phyloP scores from a whole-genome alignment of 495 filamentous ascomycete species.

The Penicillium fimorum region DNA sequence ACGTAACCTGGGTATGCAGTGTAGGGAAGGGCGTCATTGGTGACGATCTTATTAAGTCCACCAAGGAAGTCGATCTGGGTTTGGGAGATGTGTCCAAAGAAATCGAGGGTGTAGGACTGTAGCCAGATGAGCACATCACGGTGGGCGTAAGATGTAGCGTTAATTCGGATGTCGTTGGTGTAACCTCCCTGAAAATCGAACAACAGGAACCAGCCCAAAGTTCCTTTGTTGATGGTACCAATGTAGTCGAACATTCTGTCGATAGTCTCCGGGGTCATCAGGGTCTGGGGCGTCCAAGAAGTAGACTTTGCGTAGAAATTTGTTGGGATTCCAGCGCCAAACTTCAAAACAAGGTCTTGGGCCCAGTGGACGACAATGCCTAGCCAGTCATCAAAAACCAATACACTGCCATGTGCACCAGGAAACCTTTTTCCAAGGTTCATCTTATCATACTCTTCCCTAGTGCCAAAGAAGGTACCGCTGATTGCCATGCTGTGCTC shows the following conservation, averaged over 20 bases:
- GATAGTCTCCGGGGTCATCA: not conserved
- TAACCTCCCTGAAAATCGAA: constrained; percentile 43
- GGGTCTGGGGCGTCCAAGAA: not conserved
- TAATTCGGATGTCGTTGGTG: constrained; percentile 31
- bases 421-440: not conserved
- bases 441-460: not conserved
- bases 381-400: not conserved
- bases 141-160: constrained; percentile 38
- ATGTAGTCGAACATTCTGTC: constrained; percentile 26
- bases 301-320: not conserved
- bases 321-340: constrained; percentile 8
- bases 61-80: not conserved
- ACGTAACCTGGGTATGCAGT: not conserved
- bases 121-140: constrained; percentile 21
- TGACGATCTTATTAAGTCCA: not conserved
- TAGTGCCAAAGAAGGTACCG: not conserved
- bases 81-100: not conserved
- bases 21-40: not conserved
- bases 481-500: not conserved
- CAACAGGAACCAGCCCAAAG: constrained; percentile 42
- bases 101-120: not conserved
- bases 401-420: not conserved
- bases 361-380: not conserved
- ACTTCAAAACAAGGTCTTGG: constrained; percentile 16
- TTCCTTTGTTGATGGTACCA: constrained; percentile 44